Base-by-base conservation (phyloP, 176 grass and related monocot species). In the Zoysia pacifica region DNA sequence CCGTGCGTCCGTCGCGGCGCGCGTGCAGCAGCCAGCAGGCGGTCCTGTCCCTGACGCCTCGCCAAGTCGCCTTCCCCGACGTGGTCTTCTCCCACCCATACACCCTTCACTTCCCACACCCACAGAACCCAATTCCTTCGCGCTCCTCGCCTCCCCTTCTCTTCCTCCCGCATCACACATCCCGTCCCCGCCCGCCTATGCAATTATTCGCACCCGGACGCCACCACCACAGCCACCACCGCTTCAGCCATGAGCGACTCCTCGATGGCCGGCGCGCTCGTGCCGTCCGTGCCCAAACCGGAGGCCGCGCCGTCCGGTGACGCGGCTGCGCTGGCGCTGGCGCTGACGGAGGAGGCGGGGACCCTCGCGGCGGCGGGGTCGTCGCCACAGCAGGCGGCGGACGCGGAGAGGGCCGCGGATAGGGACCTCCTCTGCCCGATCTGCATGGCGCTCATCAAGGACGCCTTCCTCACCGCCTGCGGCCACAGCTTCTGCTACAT, bases 401-500 rank as follows among this genome's bases (percentile, higher is more conserved):
- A 15, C 28, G 74, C 14, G 5, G 65, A 44, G n/a, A 38, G 48
- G 4, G 59, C 54, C 41, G 90, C 72, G 1, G 95, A 98, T 13
- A 93, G 87, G 87, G 95, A 98, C 73, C 86, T 98, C 50, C 92
- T 94, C 37, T 98, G 92, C 81, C 95, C 95, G 79, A 98, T 98
- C 84, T 98, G 95, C 83, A 98, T 98, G 95, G 95, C 86, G 9
- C 15, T 94, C 83, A 93, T 98, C 79, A 98, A 94, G 92, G 95
- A 98, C 61, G 95, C 95, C 74, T 98, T 98, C 82, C 83, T 98
- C 77, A 98, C 95, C 65, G 70, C 90, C 48, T 98, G 95, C 67
- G 92, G 95, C 3, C 95, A 98, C 84, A 94, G 88, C 83, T 98
- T 98, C 87, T 98, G 95, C 85, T 98, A 98, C 88, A 93, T 94